Base-by-base conservation (phyloP, 2,329 filamentous ascomycete genomes). In the Penicillium concentricum region DNA sequence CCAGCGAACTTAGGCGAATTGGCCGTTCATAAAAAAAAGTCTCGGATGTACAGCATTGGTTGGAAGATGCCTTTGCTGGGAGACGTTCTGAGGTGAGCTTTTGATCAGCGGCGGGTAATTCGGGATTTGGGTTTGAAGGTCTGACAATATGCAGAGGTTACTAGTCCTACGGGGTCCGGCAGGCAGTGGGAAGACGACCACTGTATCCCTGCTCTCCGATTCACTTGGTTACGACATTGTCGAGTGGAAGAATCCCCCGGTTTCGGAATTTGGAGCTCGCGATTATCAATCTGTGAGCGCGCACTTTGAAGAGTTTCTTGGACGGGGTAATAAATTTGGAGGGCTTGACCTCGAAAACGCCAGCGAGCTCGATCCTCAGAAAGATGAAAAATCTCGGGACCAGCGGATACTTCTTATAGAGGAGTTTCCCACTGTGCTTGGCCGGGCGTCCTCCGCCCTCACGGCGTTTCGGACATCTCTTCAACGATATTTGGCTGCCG, bases 11-110 rank as follows among this genome's bases (percentile, higher is more conserved):
- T 97, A 13, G 87, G 92, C 16, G 93, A 97, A 75, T 79, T 99
- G 44, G 93, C 89, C 0, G 93, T 99, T 18, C 92, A 99, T 74
- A 97, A 95, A 94, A 85, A 67, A 99, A 99, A 73, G 90, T 97
- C 6, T 77, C 85, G 2, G 92, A 97, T 75, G 92, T 97, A 44
- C 84, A 87, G 57, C 81, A 78, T 57, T 97, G 94, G 92, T 78
- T 99, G 34, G 85, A 89, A 42, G 84, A 87, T 68, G 90, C 91
- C 18, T 83, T 91, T 60, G 73, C 75, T 26, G 89, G 90, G 42
- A 76, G 70, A 44, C 72, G 74, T 53, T 74, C 72, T 57, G 69
- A 69, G 59, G 76, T 77, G 63, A 62, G 74, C 64, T 35, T 51
- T 35, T 20, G 43, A 42, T 32, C 53, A 18, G 48, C 39, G 9